Evolutionary conservation across 75 land plant species (phyloP).

Genomic region (Selaginella moellendorffii): DNA sequence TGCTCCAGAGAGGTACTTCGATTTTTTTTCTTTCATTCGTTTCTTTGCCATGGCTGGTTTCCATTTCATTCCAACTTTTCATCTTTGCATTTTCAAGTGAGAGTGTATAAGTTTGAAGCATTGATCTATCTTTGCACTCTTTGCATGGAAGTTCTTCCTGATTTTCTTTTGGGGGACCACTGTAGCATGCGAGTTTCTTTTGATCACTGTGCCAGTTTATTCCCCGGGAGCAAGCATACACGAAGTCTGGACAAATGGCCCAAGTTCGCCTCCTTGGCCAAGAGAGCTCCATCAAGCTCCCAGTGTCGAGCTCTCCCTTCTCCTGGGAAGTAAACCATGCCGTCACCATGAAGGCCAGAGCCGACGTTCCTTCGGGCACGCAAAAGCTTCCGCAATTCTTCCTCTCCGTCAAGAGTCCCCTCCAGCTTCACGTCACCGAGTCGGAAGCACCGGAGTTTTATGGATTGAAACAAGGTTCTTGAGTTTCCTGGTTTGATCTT

Average conservation of each 20-base stretch:
- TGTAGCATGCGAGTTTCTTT: background rate
- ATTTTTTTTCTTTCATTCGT: background rate
- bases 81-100: background rate
- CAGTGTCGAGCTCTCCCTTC: conserved; percentile 28
- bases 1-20: conserved; percentile 25
- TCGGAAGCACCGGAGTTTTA: conserved; percentile 13
- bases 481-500: background rate
- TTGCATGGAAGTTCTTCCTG: background rate
- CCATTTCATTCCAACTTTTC: no score
- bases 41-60: background rate
- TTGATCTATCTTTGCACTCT: background rate
- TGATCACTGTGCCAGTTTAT: conserved; percentile 27
- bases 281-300: conserved; percentile 3
- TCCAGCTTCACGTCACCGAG: conserved; percentile 24
- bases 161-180: background rate
- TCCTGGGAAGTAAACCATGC: conserved; percentile 17
- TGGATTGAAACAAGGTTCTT: conserved; percentile 16
- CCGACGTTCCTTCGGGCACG: conserved; percentile 30
- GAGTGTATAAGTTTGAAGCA: background rate
- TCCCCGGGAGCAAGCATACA: conserved; percentile 23
- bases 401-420: conserved; percentile 27
- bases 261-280: conserved; percentile 16
- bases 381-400: conserved; percentile 24
- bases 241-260: conserved; percentile 21
- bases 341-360: conserved; percentile 27